These are phyloP conservation scores for Colletotrichum lentis DNA, from an alignment of 2,329 filamentous ascomycete species.

Conservation along the genomic window DNA sequence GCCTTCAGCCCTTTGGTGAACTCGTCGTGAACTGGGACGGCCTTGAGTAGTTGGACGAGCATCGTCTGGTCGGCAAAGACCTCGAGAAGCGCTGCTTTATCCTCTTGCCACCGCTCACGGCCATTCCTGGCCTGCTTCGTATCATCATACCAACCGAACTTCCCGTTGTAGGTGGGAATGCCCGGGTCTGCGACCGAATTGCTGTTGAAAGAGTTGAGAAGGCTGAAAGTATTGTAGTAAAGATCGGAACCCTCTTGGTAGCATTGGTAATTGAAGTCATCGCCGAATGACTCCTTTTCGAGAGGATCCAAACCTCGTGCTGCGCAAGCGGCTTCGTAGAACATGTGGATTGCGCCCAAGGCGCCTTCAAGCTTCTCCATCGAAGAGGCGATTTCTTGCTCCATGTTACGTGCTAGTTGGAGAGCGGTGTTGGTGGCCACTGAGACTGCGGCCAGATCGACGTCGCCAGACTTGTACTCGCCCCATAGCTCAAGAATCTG, in stretches of 20 bases:
- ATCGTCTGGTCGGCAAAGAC: slow-evolving; percentile 33
- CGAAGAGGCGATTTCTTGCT: slow-evolving; percentile 44
- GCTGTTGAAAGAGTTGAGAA: slow-evolving; percentile 5
- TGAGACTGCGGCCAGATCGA: slow-evolving; percentile 48
- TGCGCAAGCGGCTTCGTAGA: slow-evolving; percentile 13
- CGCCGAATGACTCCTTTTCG: neutral
- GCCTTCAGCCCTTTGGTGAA: slow-evolving; percentile 32
- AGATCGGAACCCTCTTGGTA: slow-evolving; percentile 2
- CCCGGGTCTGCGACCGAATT: neutral
- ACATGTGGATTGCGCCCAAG: neutral
- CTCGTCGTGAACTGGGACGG: slow-evolving; percentile 39
- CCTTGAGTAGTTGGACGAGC: slow-evolving; percentile 16
- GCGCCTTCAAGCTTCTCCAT: slow-evolving; percentile 6
- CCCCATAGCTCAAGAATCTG: slow-evolving; percentile 47
- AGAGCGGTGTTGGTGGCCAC: slow-evolving; percentile 51
- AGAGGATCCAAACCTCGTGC: slow-evolving; percentile 1
- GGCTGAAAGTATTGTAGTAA: slow-evolving; percentile 8
- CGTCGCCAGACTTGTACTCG: slow-evolving; percentile 40
- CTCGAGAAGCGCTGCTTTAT: slow-evolving; percentile 35
- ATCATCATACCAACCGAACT: slow-evolving; percentile 40
- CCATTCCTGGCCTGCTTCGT: neutral
- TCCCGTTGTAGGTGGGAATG: slow-evolving; percentile 38
- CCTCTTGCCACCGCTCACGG: slow-evolving; percentile 27
- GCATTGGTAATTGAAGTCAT: slow-evolving; percentile 19
- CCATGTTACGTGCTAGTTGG: slow-evolving; percentile 46